Evolutionary conservation across 495 filamentous ascomycete genomes (phyloP), one percentile per base, ranked within the genome.

Genomic region (Aspergillus hancockii): DNA sequence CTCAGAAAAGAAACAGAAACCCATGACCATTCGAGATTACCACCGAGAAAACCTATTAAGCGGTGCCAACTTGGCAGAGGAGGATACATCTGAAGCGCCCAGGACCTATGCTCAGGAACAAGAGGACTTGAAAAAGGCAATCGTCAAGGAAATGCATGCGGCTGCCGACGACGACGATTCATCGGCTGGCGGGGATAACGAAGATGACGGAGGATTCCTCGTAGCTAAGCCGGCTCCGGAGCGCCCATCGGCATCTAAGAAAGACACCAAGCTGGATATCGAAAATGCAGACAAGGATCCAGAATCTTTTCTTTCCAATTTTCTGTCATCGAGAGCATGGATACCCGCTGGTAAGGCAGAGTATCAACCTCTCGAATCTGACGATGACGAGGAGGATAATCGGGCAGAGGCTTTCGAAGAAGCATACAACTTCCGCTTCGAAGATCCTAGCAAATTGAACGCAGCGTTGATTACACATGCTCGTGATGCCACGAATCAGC

Each of bases 351-450:
- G 71, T 18, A 75, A 69, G 22, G 78, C 83, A 25, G 73, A 75
- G 10, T 89, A 87, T 63, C 76, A 89, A 51, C 88, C 92, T 8
- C 88, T 98, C 54, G 92, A 97, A 58, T 95, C 91, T 0, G 94
- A 98, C 63, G 94, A 97, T 54, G 90, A 89, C 21, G 90, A 93
- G 52, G 89, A 92, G 30, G 88, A 92, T 50, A 79, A 85, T 14
- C 82, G 86, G 25, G 93, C 93, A 34, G 94, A 98, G 25, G 83
- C 84, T 28, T 92, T 92, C 63, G 94, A 98, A 70, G 82, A 88
- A 54, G 93, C 92, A n/a, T 98, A 95, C 77, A 98, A 98, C 72
- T 78, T 97, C 72, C 89, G 94, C 23, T 98, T 98, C 65, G 94
- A 98, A 67, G 89, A 98, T 64, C 92, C 94, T 0, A 81, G 80